phyloP scores from a whole-genome alignment of 2,329 filamentous ascomycete species.

The Colletotrichum somersetense region DNA sequence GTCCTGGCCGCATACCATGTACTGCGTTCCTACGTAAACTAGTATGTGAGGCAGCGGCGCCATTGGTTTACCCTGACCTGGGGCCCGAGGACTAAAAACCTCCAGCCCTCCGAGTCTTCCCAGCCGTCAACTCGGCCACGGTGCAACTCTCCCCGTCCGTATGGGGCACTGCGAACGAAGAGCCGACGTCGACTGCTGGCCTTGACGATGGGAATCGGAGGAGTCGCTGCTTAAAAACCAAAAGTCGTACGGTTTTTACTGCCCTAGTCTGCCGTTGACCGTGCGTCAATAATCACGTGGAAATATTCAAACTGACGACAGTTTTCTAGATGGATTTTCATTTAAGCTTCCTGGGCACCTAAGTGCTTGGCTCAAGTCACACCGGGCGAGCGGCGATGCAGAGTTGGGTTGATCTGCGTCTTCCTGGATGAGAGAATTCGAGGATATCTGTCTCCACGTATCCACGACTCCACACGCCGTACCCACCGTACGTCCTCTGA shows the following conservation, averaged over 20 bases:
- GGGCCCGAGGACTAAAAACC: slow-evolving; percentile 2
- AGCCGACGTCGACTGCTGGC: not conserved
- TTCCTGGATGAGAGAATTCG: slow-evolving; percentile 21
- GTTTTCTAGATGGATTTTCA: not conserved
- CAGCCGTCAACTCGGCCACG: slow-evolving; percentile 1
- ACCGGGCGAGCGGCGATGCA: slow-evolving; percentile 8
- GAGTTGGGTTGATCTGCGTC: slow-evolving; percentile 29
- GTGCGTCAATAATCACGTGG: slow-evolving; percentile 1
- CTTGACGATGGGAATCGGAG: not conserved
- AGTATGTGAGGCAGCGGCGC: slow-evolving; percentile 23
- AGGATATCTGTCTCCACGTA: slow-evolving; percentile 24
- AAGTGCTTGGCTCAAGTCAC: not conserved
- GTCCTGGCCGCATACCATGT: slow-evolving; percentile 13
- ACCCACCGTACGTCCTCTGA: slow-evolving; percentile 12
- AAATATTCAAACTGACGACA: not conserved
- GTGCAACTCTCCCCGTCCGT: slow-evolving; percentile 8
- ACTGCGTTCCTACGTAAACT: no score
- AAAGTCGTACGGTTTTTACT: slow-evolving; percentile 10
- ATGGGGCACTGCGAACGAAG: slow-evolving; percentile 7
- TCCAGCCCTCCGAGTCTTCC: slow-evolving; percentile 5
- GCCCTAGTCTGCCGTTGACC: slow-evolving; percentile 4
- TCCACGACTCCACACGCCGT: slow-evolving; percentile 36
- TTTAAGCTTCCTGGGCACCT: not conserved
- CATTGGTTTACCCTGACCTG: slow-evolving; percentile 4
- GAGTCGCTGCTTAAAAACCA: slow-evolving; percentile 6